Evolutionary conservation across 2,329 filamentous ascomycete species (phyloP), one percentile per base, ranked within the genome.

Genomic region (Drechmeria coniospora): DNA sequence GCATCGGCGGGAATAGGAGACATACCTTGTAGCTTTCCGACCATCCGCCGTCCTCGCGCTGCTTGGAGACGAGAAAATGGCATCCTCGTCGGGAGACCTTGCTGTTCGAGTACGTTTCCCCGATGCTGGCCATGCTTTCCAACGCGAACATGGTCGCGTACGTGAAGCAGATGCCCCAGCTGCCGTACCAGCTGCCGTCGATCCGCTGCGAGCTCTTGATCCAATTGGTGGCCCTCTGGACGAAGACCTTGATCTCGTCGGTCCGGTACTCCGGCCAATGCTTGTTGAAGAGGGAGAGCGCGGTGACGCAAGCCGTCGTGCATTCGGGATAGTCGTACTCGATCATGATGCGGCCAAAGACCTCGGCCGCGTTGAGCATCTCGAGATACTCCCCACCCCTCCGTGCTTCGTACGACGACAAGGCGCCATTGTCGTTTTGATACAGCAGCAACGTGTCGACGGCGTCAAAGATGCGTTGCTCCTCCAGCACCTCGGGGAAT

Each of bases 261-360:
- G 68, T 48, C 27, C 87, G 71, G 51, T 98, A 92, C 16, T 77
- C 60, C 0, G 87, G 83, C 61, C 83, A 92, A 49, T 80, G 65
- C 43, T 78, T 67, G 38, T 71, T 69, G 60, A 95, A 95, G 2
- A 87, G 63, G 4, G 77, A 79, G 13, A 98, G 62, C 0, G 81
- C 84, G 1, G 82, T 94, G 4, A 98, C 79, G 17, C 84, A 83
- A 1, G 90, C 86, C 3, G 90, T 95, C 1, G 90, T 98, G 59
- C 90, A 98, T 53, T 98, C 90, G 0, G 87, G 84, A 46, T 98
- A 95, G 50, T 93, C 83, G 50, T 98, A 98, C 47, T 95, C 87
- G 29, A 98, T 78, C 90, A 98, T 98, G 56, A 98, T 98, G 13
- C 76, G 70, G 10, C 83, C 86, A 51, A 98, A 98, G 0, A 98